Percentiles rank a stretch among this genome's conserved stretches.
These are phyloP conservation scores for Aspergillus floridensis DNA, from an alignment of 2,329 filamentous ascomycete species.

Conservation along the genomic window DNA sequence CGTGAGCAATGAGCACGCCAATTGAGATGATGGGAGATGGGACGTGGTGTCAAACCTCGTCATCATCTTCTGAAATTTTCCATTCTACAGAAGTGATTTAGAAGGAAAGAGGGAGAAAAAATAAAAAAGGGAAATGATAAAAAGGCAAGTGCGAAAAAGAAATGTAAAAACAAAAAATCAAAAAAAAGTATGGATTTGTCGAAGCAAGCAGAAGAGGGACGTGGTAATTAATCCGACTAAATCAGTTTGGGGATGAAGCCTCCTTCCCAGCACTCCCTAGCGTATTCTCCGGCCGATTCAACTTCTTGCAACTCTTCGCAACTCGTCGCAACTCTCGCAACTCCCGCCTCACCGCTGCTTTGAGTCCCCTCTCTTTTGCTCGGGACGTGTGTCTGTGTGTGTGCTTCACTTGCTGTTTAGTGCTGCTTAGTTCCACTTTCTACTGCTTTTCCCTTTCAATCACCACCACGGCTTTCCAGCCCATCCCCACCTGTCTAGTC, in stretches of 20 bases:
- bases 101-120: neutral
- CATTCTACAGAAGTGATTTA: neutral
- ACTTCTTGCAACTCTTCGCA: conserved; percentile 2
- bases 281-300: conserved; percentile 32
- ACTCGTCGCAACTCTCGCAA: conserved; percentile 6
- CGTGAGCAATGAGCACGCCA: neutral
- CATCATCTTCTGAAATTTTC: neutral
- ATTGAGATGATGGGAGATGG: too few relatives aligned
- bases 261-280: conserved; percentile 36
- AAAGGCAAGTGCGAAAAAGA: neutral
- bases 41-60: neutral
- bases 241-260: conserved; percentile 22
- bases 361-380: neutral
- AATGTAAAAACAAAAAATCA: neutral
- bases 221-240: neutral
- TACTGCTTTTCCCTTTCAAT: too few relatives aligned
- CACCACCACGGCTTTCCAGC: conserved; percentile 37
- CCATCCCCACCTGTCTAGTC: conserved; percentile 2
- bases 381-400: conserved; percentile 14
- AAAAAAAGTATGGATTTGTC: neutral
- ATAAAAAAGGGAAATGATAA: neutral
- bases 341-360: conserved; percentile 44
- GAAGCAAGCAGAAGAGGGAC: neutral
- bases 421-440: too few relatives aligned
- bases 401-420: too few relatives aligned